phyloP scores from a whole-genome alignment of 768 basidiomycete genomes.

The Amanita brunnescens region DNA sequence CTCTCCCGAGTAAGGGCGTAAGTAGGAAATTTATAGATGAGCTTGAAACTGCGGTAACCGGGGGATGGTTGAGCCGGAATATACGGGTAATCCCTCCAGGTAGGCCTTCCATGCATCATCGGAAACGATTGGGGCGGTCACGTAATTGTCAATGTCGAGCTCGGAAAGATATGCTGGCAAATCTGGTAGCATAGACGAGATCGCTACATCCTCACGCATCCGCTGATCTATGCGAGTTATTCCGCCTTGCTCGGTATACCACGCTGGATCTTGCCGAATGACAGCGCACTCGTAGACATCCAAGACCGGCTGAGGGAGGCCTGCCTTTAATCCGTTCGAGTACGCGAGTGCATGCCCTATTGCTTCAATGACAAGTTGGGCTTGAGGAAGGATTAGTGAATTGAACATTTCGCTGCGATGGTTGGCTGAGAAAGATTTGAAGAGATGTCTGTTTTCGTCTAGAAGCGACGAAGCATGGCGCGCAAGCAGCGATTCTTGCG shows the following conservation, averaged over 20 bases:
- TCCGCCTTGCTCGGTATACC: slow-evolving; percentile 48
- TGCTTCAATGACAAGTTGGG: slow-evolving; percentile 44
- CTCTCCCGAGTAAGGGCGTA: not conserved
- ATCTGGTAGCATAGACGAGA: slow-evolving; percentile 34
- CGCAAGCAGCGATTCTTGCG: slow-evolving; percentile 43
- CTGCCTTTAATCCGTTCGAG: slow-evolving; percentile 37
- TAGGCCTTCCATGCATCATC: slow-evolving; percentile 43
- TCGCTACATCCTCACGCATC: slow-evolving; percentile 36
- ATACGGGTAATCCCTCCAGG: slow-evolving; percentile 28
- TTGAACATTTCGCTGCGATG: slow-evolving; percentile 47
- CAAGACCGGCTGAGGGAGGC: slow-evolving; percentile 38
- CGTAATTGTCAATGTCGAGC: slow-evolving; percentile 40
- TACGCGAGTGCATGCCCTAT: slow-evolving; percentile 58
- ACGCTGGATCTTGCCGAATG: slow-evolving; percentile 46
- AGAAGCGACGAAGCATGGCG: slow-evolving; percentile 38
- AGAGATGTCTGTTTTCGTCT: slow-evolving; percentile 35
- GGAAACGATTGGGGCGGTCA: slow-evolving; percentile 45
- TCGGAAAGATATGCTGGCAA: slow-evolving; percentile 31
- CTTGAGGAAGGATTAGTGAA: slow-evolving; percentile 46
- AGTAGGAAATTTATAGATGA: slow-evolving; percentile 25
- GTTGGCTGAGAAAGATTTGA: slow-evolving; percentile 26
- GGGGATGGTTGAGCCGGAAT: slow-evolving; percentile 33
- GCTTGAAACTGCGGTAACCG: slow-evolving; percentile 31
- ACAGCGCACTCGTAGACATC: slow-evolving; percentile 48
- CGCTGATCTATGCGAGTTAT: slow-evolving; percentile 41